A percentile compares a stretch with the other conserved stretches of the same genome.
Evolutionary conservation across 129 eudicot genomes (phyloP).

Genomic region (Artemisia annua): DNA sequence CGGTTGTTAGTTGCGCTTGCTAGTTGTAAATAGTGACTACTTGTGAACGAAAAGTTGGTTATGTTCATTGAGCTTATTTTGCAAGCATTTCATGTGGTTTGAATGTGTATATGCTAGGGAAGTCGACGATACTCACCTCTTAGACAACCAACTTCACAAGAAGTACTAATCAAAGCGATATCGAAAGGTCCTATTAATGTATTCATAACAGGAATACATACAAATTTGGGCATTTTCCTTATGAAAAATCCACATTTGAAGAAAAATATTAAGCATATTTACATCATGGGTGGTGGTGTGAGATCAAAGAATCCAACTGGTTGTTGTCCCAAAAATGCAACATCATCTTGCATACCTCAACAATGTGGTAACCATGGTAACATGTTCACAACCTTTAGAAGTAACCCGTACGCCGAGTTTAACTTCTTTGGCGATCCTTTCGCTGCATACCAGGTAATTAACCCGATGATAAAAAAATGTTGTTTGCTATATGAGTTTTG

Average conservation of each 20-base stretch:
- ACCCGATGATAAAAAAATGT: background rate
- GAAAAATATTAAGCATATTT: constrained; percentile 76
- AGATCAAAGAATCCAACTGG: constrained; percentile 73
- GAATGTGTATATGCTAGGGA: constrained; percentile 24
- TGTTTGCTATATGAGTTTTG: background rate
- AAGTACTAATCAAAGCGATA: constrained; percentile 67
- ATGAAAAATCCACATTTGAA: constrained; percentile 69
- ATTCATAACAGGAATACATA: constrained; percentile 54
- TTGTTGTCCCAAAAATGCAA: constrained; percentile 56
- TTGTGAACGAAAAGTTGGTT: too few relatives aligned
- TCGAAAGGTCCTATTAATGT: constrained; percentile 63
- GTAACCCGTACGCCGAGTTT: constrained; percentile 90
- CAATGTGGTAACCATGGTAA: constrained; percentile 84
- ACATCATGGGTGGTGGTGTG: constrained; percentile 89
- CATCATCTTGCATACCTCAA: constrained; percentile 51
- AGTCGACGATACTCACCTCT: constrained; percentile 62
- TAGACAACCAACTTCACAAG: constrained; percentile 61
- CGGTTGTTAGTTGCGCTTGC: too few relatives aligned
- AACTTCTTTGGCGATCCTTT: constrained; percentile 83
- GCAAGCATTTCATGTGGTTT: background rate
- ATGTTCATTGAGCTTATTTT: too few relatives aligned
- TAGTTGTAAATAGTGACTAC: too few relatives aligned
- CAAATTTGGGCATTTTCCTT: constrained; percentile 69
- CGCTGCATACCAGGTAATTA: constrained; percentile 83
- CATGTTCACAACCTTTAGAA: constrained; percentile 55